These are phyloP conservation scores for Juglanconis juglandina DNA, from an alignment of 2,329 filamentous ascomycete genomes.

Conservation along the genomic window DNA sequence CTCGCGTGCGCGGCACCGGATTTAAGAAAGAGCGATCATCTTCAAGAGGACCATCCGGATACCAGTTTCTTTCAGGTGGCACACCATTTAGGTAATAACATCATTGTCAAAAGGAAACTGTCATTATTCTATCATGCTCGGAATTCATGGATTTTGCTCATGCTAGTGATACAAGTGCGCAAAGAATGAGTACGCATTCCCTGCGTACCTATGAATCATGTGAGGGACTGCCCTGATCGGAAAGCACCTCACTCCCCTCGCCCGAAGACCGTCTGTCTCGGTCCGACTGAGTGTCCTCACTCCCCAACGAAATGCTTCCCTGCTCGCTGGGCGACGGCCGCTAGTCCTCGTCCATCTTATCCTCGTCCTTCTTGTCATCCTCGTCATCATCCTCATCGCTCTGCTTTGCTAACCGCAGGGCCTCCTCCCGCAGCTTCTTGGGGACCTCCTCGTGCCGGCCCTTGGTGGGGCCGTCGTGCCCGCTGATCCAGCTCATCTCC, in stretches of 20 bases:
- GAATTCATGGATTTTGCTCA: slow-evolving; percentile 16
- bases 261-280: background rate
- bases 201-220: slow-evolving; percentile 3
- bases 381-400: slow-evolving; percentile 86
- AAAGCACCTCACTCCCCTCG: background rate
- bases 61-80: background rate
- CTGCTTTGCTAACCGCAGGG: slow-evolving; percentile 82
- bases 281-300: background rate
- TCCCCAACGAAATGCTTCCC: background rate
- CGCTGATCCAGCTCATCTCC: slow-evolving; percentile 98
- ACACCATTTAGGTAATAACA: background rate
- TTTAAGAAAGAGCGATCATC: too few relatives aligned
- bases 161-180: slow-evolving; percentile 21
- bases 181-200: background rate
- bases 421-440: slow-evolving; percentile 84
- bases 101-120: background rate
- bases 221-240: background rate
- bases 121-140: slow-evolving; percentile 23
- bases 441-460: slow-evolving; percentile 92
- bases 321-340: slow-evolving; percentile 3
- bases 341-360: slow-evolving; percentile 77
- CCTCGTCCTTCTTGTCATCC: slow-evolving; percentile 61
- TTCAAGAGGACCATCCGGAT: too few relatives aligned
- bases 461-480: slow-evolving; percentile 79
- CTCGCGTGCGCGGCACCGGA: too few relatives aligned